A percentile compares a stretch with the other conserved stretches of the same genome.
Conservation (phyloP, 2,329 filamentous ascomycete species). For the Talaromyces sp. region DNA sequence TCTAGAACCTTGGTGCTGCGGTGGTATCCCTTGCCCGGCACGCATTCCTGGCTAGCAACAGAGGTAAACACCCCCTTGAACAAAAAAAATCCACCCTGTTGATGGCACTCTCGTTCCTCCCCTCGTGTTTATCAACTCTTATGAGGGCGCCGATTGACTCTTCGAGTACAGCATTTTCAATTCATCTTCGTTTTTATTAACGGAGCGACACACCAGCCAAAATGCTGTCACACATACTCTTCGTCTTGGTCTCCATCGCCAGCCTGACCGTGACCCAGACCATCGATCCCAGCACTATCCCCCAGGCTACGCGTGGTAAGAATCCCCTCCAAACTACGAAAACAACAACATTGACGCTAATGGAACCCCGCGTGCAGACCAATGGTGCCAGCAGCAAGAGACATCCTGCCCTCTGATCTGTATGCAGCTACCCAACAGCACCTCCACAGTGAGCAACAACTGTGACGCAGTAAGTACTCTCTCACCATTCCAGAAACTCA, state of each 20-base stretch:
- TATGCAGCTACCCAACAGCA: constrained; percentile 33
- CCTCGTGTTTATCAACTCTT: neutral
- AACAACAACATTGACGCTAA: neutral
- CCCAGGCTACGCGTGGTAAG: constrained; percentile 31
- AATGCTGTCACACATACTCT: constrained; percentile 18
- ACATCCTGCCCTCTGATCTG: constrained; percentile 43
- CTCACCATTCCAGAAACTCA: neutral
- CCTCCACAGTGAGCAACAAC: constrained; percentile 32
- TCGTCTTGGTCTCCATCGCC: constrained; percentile 27
- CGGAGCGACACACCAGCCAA: constrained; percentile 10
- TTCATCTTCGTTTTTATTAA: neutral
- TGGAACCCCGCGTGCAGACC: constrained; percentile 20
- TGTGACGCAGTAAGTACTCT: constrained; percentile 35
- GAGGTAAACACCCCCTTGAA: neutral
- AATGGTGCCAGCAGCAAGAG: constrained; percentile 40
- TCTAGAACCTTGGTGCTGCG: neutral
- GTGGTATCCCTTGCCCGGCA: neutral
- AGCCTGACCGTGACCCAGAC: constrained; percentile 30
- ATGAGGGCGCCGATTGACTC: neutral
- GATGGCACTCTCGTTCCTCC: neutral
- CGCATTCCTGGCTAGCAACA: neutral
- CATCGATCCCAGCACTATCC: constrained; percentile 35
- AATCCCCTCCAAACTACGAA: constrained; percentile 1
- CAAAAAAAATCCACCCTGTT: neutral
- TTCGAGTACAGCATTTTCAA: neutral